Evolutionary conservation across 2,329 filamentous ascomycete species (phyloP).

Genomic region (Phialocephala subalpina): DNA sequence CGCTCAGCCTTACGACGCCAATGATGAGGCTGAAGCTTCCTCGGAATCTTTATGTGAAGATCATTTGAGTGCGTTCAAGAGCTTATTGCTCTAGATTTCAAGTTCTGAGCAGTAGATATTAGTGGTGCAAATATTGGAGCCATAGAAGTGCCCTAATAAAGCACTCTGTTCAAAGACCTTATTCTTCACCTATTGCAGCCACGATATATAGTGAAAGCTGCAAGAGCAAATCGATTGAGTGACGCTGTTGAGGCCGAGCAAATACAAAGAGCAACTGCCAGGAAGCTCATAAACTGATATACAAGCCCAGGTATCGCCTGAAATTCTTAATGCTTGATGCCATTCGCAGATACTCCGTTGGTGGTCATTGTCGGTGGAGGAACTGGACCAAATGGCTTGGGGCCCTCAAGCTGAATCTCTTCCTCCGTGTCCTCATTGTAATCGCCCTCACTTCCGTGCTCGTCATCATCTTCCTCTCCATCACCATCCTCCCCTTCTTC

Average conservation of each 20-base stretch:
- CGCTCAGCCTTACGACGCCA: too few relatives aligned
- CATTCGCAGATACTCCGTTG: conserved; percentile 40
- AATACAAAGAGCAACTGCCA: conserved; percentile 22
- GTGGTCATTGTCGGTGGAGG: conserved; percentile 41
- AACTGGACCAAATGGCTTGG: conserved; percentile 43
- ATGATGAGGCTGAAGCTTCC: too few relatives aligned
- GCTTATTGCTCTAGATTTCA: too few relatives aligned
- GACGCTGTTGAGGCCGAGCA: conserved; percentile 24
- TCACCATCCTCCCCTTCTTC: conserved; percentile 70
- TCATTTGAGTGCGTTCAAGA: too few relatives aligned
- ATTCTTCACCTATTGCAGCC: background rate
- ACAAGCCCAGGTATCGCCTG: conserved; percentile 20
- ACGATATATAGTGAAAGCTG: background rate
- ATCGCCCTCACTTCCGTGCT: conserved; percentile 47
- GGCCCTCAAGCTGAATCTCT: conserved; percentile 41
- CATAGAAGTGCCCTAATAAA: background rate
- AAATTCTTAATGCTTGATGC: conserved; percentile 38
- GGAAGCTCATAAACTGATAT: conserved; percentile 23
- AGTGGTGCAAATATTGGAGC: background rate
- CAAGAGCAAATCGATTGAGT: conserved; percentile 21
- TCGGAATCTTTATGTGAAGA: too few relatives aligned
- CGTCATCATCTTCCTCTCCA: conserved; percentile 59
- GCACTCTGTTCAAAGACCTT: background rate
- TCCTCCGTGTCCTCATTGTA: conserved; percentile 55
- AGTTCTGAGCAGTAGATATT: background rate